Conservation (phyloP, 139 green algal species). For the Zygnema cylindricum region DNA sequence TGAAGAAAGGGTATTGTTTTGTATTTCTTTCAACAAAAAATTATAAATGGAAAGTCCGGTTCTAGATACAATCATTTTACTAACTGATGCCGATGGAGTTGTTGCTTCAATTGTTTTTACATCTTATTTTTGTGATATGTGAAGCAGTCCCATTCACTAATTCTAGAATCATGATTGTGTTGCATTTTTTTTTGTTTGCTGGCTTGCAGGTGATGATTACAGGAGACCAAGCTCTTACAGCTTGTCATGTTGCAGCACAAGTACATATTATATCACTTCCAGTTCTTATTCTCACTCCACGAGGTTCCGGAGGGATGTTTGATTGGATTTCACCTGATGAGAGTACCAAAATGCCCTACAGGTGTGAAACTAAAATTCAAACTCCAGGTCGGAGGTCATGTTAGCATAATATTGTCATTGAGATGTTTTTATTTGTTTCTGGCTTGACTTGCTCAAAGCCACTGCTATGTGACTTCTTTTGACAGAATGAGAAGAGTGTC, state of each 20-base stretch:
- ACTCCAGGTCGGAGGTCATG: too few species aligned
- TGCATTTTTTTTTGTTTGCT: slow-evolving; percentile 84
- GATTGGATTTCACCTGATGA: slow-evolving; percentile 84
- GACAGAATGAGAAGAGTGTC: not conserved
- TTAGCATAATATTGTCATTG: too few species aligned
- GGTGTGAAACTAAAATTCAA: slow-evolving; percentile 2
- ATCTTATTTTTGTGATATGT: not conserved
- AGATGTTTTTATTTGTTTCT: not conserved
- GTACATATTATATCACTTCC: slow-evolving; percentile 89
- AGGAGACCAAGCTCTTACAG: slow-evolving; percentile 60
- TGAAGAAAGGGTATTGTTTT: too few species aligned
- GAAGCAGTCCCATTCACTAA: not conserved
- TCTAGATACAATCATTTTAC: too few species aligned
- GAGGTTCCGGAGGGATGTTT: slow-evolving; percentile 67
- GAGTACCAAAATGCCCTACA: slow-evolving; percentile 35
- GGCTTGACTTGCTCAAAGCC: not conserved
- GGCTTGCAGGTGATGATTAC: slow-evolving; percentile 68
- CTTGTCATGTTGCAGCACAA: slow-evolving; percentile 63
- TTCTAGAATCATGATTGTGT: slow-evolving; percentile 70
- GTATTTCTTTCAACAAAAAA: too few species aligned
- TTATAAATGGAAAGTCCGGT: too few species aligned
- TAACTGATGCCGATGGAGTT: too few species aligned
- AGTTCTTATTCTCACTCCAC: slow-evolving; percentile 73
- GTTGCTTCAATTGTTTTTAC: too few species aligned
- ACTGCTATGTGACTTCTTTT: not conserved